Evolutionary conservation across 106 monocot genomes (phyloP).

Genomic region (Chionographis japonica): DNA sequence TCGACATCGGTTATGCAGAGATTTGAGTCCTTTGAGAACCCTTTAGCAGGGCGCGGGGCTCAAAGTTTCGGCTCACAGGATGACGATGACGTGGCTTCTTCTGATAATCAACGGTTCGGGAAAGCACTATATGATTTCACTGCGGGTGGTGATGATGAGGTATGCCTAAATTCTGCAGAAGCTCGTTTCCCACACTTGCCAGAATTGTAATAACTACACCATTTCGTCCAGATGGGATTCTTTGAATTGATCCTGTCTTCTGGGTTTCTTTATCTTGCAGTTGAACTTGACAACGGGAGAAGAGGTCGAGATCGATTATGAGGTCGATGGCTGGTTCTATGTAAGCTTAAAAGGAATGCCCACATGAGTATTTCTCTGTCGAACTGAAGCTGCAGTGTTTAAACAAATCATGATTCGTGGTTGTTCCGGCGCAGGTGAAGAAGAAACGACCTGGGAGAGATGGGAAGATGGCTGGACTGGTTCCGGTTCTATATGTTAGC

Average conservation of each 20-base stretch:
- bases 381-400: background rate
- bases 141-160: slow-evolving; percentile 99
- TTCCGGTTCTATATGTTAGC: slow-evolving; percentile 93
- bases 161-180: slow-evolving; percentile 10
- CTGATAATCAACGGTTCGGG: slow-evolving; percentile 68
- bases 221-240: too few species aligned
- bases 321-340: slow-evolving; percentile 99
- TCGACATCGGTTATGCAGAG: slow-evolving; percentile 56
- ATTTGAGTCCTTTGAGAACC: slow-evolving; percentile 88
- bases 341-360: slow-evolving; percentile 42
- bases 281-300: slow-evolving; percentile 82
- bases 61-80: slow-evolving; percentile 60
- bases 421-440: slow-evolving; percentile 66
- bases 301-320: slow-evolving; percentile 94
- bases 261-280: slow-evolving; percentile 36
- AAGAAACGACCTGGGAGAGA: slow-evolving; percentile 92
- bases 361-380: background rate
- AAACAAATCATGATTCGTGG: background rate
- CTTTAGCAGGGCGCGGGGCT: slow-evolving; percentile 56
- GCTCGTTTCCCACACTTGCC: too few species aligned
- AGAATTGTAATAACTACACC: too few species aligned
- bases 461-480: slow-evolving; percentile 85
- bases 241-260: background rate
- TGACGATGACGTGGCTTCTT: slow-evolving; percentile 38
- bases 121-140: slow-evolving; percentile 96